A percentile compares a stretch with the other conserved stretches of the same genome.
These are phyloP conservation scores for Daldinia childiae DNA, from an alignment of 495 filamentous ascomycete genomes.

Conservation along the genomic window DNA sequence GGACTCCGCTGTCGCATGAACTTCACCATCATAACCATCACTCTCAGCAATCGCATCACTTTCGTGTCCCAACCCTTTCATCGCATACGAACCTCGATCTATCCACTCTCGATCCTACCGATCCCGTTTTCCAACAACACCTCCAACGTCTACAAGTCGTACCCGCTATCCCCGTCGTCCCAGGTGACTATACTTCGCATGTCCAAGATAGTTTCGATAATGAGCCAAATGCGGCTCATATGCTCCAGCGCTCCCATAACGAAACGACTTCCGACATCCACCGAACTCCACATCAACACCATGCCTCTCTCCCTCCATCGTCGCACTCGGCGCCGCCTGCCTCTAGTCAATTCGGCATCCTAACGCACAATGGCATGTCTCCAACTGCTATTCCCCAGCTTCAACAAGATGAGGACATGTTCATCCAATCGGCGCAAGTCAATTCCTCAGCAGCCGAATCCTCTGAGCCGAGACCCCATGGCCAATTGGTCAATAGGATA, in stretches of 20 bases:
- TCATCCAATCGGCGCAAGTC: slow-evolving; percentile 33
- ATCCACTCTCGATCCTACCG: slow-evolving; percentile 47
- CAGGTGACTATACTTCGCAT: slow-evolving; percentile 51
- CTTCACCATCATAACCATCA: slow-evolving; percentile 38
- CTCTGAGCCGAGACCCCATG: slow-evolving; percentile 60
- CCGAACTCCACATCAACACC: slow-evolving; percentile 50
- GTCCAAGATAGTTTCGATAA: slow-evolving; percentile 43
- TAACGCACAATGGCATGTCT: slow-evolving; percentile 51
- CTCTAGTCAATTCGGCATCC: slow-evolving; percentile 56
- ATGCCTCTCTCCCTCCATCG: slow-evolving; percentile 40
- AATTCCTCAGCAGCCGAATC: slow-evolving; percentile 44
- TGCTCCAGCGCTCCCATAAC: slow-evolving; percentile 41
- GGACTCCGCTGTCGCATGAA: slow-evolving; percentile 32
- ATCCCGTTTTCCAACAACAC: slow-evolving; percentile 51
- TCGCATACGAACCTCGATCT: slow-evolving; percentile 55
- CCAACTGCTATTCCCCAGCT: slow-evolving; percentile 52
- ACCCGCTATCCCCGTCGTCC: slow-evolving; percentile 48
- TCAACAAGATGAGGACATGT: slow-evolving; percentile 47
- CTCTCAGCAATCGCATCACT: slow-evolving; percentile 37
- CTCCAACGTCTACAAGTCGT: slow-evolving; percentile 52
- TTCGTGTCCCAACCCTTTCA: slow-evolving; percentile 44
- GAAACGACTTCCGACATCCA: slow-evolving; percentile 45
- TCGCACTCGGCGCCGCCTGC: slow-evolving; percentile 44
- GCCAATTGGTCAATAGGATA: slow-evolving; percentile 63
- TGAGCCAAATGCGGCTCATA: slow-evolving; percentile 41